Evolutionary conservation across 169 alveolate genomes (phyloP), one percentile per base, ranked within the genome.

Genomic region (Cryptosporidium ryanae): DNA sequence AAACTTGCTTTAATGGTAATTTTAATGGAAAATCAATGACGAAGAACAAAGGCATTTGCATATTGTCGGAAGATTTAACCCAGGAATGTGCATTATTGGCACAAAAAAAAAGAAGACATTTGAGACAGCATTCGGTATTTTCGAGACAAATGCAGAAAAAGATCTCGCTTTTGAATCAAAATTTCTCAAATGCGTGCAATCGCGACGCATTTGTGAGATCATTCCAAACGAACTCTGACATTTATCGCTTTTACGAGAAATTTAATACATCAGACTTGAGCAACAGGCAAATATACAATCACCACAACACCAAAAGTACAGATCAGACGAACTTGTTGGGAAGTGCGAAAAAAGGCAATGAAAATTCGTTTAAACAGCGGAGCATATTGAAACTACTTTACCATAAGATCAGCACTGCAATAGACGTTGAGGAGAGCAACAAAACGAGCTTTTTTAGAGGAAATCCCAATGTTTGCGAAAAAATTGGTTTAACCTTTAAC

Each of bases 61-160:
- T 76, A n/a, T 48, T 61, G 25, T 76, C 71, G 3, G 76, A 76
- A 5, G 59, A 76, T 44, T 57, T 76, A 2, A 59, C 57, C 2
- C 87, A 76, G 59, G 66, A 50, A 29, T 18, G 64, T 54, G 87
- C 71, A 59, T 43, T 76, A 61, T 55, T 67, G 64, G 87, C 87
- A 34, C 87, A 76, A 61, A 76, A 43, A 59, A 67, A 76, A 34
- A 76, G 87, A 55, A 57, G 71, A 59, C 87, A 76, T 46, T 34
- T 17, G 13, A 55, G 68, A 23, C 21, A 27, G 43, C 87, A 76
- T 21, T 76, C 87, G n/a, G 49, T 76, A 2, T 76, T 76, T 76
- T 61, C 87, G 12, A 76, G 87, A 21, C 76, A 76, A 76, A 13
- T 76, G 4, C 87, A 76, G 1, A 76, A 76, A 17, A 76, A 76